Evolutionary conservation across 2,329 filamentous ascomycete species (phyloP).

Genomic region (Piedraia hortae): DNA sequence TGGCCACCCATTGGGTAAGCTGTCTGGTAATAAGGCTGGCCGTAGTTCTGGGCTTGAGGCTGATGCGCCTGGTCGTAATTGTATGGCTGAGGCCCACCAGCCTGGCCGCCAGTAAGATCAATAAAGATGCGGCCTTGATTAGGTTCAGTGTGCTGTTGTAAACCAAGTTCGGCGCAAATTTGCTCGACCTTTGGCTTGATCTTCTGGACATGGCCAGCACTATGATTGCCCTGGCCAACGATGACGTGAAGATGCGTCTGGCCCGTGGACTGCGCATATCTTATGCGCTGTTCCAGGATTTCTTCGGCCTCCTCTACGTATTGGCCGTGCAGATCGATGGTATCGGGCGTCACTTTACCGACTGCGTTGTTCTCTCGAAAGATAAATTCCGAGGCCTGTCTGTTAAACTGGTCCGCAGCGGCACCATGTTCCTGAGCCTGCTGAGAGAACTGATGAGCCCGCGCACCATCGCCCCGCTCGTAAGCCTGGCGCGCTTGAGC

Average conservation of each 20-base stretch:
- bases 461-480: constrained; percentile 49
- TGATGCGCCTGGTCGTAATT: constrained; percentile 18
- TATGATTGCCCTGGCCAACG: constrained; percentile 87
- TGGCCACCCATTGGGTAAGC: constrained; percentile 13
- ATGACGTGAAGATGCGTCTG: constrained; percentile 79
- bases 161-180: constrained; percentile 54
- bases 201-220: constrained; percentile 56
- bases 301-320: constrained; percentile 87
- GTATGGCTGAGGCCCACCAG: constrained; percentile 23
- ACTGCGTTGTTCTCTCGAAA: constrained; percentile 80
- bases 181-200: constrained; percentile 86
- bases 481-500: constrained; percentile 52
- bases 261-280: constrained; percentile 42
- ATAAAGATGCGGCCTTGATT: constrained; percentile 79
- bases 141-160: constrained; percentile 62
- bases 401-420: constrained; percentile 70
- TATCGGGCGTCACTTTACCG: constrained; percentile 48
- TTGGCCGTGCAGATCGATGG: constrained; percentile 81
- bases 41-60: constrained; percentile 13
- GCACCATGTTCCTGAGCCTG: constrained; percentile 63
- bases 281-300: constrained; percentile 65
- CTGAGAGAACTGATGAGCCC: constrained; percentile 59
- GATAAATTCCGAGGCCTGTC: constrained; percentile 74
- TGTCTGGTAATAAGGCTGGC: constrained; percentile 15
- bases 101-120: constrained; percentile 40